phyloP scores from a whole-genome alignment of 2,329 filamentous ascomycete genomes.

The Verticillium albo-atrum region DNA sequence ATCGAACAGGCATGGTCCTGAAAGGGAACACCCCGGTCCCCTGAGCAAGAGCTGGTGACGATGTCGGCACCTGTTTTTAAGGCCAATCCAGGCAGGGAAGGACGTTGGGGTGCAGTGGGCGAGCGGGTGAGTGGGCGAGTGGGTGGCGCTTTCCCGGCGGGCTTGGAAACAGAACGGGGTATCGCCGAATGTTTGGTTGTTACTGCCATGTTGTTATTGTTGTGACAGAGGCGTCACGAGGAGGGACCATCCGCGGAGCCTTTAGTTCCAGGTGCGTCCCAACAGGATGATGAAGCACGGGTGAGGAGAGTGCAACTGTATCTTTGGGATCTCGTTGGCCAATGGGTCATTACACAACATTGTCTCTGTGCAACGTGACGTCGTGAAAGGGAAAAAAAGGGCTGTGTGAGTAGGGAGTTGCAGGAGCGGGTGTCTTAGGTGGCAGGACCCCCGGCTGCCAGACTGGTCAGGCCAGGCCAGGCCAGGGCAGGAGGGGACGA shows the following conservation, averaged over 20 bases:
- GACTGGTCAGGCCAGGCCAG: not conserved
- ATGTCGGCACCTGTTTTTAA: not conserved
- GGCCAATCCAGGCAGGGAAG: not conserved
- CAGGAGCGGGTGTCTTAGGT: not conserved
- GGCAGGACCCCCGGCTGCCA: not conserved
- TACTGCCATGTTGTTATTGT: not conserved
- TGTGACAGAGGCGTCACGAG: not conserved
- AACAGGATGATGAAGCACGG: not conserved
- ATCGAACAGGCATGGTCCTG: not conserved
- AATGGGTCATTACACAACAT: not conserved
- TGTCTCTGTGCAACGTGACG: conserved; percentile 2
- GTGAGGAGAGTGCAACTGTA: not conserved
- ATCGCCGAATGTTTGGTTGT: not conserved
- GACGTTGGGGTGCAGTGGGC: not conserved
- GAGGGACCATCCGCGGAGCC: too few species aligned
- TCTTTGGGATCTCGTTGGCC: not conserved
- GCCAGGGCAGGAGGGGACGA: not conserved
- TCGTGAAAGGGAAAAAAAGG: not conserved
- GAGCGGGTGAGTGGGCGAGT: not conserved
- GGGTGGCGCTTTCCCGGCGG: not conserved
- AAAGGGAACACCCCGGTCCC: not conserved
- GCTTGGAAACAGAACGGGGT: not conserved
- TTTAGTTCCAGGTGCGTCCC: not conserved
- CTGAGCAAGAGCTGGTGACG: not conserved
- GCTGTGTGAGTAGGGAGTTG: not conserved